Evolutionary conservation across 192 early-diverging fungal species (phyloP).

Genomic region (Phycomyces blakesleeanus): DNA sequence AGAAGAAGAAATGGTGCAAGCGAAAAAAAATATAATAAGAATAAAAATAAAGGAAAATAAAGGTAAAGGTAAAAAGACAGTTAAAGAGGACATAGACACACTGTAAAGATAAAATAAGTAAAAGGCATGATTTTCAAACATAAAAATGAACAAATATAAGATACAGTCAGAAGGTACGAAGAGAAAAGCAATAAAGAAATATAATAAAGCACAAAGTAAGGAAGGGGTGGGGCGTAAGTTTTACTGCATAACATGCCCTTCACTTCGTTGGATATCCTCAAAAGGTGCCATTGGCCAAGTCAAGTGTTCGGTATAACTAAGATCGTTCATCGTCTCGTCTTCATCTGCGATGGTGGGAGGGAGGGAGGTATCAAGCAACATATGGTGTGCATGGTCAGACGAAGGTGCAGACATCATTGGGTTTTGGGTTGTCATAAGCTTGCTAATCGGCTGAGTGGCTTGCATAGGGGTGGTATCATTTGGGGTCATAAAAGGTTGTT

Average conservation of each 20-base stretch:
- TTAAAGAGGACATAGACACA: neutral
- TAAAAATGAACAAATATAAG: neutral
- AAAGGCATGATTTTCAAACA: neutral
- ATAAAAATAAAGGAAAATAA: neutral
- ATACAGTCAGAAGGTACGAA: neutral
- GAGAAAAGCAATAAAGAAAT: neutral
- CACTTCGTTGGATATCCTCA: constrained; percentile 7
- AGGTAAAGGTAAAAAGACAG: neutral
- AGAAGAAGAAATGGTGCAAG: neutral
- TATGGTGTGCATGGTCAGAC: neutral
- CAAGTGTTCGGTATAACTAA: neutral
- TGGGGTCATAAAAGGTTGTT: too few relatives aligned
- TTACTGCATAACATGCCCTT: constrained; percentile 19
- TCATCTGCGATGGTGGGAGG: neutral
- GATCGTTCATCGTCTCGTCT: neutral
- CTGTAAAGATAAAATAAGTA: neutral
- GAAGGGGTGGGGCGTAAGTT: neutral
- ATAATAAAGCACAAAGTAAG: neutral
- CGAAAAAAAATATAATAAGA: neutral
- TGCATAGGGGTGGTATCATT: neutral
- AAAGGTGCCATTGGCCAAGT: constrained; percentile 6
- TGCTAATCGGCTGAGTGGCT: neutral
- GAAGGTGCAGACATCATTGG: neutral
- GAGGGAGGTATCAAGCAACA: neutral
- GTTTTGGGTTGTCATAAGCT: neutral